Evolutionary conservation across 1,139 yeast genomes (phyloP), one percentile per base, ranked within the genome.

Genomic region (Suhomyces coccinellae): DNA sequence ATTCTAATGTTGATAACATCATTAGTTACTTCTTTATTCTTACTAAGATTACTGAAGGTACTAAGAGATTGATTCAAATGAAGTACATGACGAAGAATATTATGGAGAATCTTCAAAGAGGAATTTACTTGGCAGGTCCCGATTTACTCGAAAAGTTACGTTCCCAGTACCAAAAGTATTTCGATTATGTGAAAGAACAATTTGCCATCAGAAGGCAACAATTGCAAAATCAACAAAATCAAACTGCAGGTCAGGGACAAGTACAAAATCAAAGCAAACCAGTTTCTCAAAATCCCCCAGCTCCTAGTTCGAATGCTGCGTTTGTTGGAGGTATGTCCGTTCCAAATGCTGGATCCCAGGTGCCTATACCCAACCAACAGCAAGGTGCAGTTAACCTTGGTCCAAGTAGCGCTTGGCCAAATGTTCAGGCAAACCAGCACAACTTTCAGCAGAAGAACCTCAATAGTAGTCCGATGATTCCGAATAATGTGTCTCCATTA

Each of bases 71-170:
- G 51, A 74, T 89, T 49, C 93, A 87, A 61, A 81, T 87, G 75
- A 84, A 88, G 63, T 76, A 82, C 50, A 85, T 88, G 85, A 81
- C 88, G 36, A 84, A 82, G 56, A 85, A 84, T 59, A 86, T 88
- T 49, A 69, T 84, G 58, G 95, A 87, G 43, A 81, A 79, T 52
- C 65, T 85, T 61, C 76, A 80, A 56, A 71, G 81, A 63, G 82
- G 87, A 33, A 64, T 78, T 46, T 83, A 78, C 63, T 71, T 85
- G 62, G 83, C 93, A 11, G 76, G 79, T 5, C 86, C 87, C 7
- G 88, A 82, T 45, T 73, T 87, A 40, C 70, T 87, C 41, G 87
- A 82, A 42, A 85, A 84, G 62, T 77, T 89, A 45, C 79, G 83
- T 50, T 69, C 75, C 40, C 95, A 88, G 56, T 83, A 87, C 51